Conservation (phyloP, 2,329 filamentous ascomycete genomes). For the Diaporthe longicolla region DNA sequence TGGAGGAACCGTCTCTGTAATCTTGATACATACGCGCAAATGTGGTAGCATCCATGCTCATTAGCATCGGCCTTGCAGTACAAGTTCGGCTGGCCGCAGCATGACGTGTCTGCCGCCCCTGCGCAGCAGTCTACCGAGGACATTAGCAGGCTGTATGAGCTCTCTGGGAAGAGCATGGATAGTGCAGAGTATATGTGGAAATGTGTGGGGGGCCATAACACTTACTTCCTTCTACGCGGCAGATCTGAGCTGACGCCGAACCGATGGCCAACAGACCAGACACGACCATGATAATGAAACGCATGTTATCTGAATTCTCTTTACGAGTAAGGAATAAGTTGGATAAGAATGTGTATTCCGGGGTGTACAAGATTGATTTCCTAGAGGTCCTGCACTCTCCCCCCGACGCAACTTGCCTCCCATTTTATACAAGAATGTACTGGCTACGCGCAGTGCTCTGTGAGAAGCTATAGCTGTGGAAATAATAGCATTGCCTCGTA, state of each 20-base stretch:
- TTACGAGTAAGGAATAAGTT: neutral
- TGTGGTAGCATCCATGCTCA: conserved; percentile 9
- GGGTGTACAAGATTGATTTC: neutral
- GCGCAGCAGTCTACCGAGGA: neutral
- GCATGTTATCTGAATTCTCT: neutral
- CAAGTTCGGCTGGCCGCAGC: conserved; percentile 12
- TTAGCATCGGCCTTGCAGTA: conserved; percentile 1
- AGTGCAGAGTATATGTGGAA: neutral
- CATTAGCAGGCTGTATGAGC: neutral
- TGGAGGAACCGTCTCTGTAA: too few relatives aligned
- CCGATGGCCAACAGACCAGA: conserved; percentile 1
- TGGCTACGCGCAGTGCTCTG: neutral
- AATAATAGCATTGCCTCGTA: conserved; percentile 1
- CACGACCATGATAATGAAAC: neutral
- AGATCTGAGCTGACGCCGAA: neutral
- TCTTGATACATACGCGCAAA: neutral
- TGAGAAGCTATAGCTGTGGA: neutral
- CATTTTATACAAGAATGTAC: neutral
- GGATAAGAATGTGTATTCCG: too few relatives aligned
- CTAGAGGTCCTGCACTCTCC: neutral
- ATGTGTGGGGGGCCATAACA: neutral
- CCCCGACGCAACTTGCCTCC: neutral
- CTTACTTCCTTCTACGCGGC: conserved; percentile 12
- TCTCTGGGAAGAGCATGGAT: neutral
- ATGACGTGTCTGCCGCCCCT: neutral